Base-by-base conservation (phyloP, 306 rosid species). In the Ochetophila trinervis region DNA sequence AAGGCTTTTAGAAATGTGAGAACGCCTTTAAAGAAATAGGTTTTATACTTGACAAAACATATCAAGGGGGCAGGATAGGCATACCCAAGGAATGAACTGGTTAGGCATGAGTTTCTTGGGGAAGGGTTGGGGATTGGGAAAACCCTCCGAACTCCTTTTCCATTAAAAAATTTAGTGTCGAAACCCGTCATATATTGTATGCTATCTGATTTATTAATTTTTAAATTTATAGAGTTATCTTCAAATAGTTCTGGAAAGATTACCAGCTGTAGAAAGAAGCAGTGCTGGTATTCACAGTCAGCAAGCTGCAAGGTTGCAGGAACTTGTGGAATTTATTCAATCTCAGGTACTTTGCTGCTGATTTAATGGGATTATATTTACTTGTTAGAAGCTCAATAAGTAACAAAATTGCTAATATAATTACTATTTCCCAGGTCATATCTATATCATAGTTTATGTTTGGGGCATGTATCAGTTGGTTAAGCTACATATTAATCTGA, bases 231-330 rank as follows among this genome's bases (percentile, higher is more conserved):
- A 93, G 99, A 93, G 99, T 79, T 93, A 93, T 77, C 99, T 93
- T 73, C 90, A 90, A 80, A 90, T 93, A 78, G 74, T 90, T 67
- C 80, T 83, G 88, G 99, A 90, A 81, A 84, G 88, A 73, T 74
- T 93, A 59, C 99, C 99, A 3, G 85, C 78, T 34, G 53, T 63
- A 10, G 89, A 84, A 73, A 83, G 87, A 75, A 79, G 80, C 69
- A 84, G 88, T 53, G 85, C 90, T 36, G 94, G 89, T 60, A 84
- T 86, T 77, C 85, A 90, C 80, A 65, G 83, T 73, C 97, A 84
- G 72, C 96, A 90, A 76, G 83, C 97, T 24, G 83, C 89, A 34
- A 86, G 91, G 83, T 84, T 93, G 82, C 99, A 83, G 76, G 99
- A 93, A 75, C 84, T 93, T 77, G 81, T 90, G 62, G 99, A 93